A percentile compares a stretch with the other conserved stretches of the same genome.
Conservation (phyloP, 768 basidiomycete genomes). For the Boletus huronensis region DNA sequence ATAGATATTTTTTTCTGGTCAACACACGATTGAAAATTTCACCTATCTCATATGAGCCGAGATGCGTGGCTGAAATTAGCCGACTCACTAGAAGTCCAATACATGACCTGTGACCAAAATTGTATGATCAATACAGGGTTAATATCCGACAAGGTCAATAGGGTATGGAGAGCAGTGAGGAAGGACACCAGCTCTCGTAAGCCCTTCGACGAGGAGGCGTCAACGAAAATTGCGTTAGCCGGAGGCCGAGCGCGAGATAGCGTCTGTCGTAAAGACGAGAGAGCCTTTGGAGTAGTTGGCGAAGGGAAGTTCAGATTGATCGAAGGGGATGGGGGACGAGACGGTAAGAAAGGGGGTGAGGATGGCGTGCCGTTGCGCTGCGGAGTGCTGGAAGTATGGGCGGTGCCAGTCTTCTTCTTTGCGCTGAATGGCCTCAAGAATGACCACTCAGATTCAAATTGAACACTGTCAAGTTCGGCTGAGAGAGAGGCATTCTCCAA, state of each 20-base stretch:
- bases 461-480: conserved; percentile 73
- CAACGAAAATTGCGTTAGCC: conserved; percentile 48
- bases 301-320: conserved; percentile 40
- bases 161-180: conserved; percentile 78
- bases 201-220: conserved; percentile 41
- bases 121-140: conserved; percentile 88
- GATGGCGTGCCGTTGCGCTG: conserved; percentile 39
- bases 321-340: conserved; percentile 53
- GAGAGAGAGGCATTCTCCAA: conserved; percentile 81
- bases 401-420: conserved; percentile 48
- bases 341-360: conserved; percentile 46
- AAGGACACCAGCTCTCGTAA: conserved; percentile 66
- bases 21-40: conserved; percentile 83
- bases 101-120: conserved; percentile 96
- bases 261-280: conserved; percentile 67
- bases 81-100: conserved; percentile 88
- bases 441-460: conserved; percentile 97
- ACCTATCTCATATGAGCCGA: conserved; percentile 41
- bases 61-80: conserved; percentile 4
- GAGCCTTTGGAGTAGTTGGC: conserved; percentile 48
- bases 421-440: conserved; percentile 70
- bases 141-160: conserved; percentile 82
- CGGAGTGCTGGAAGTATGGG: conserved; percentile 28
- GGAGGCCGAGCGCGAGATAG: conserved; percentile 56
- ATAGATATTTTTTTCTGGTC: conserved; percentile 92